Conservation (phyloP, 306 rosid genomes). For the Arachis hypogaea region DNA sequence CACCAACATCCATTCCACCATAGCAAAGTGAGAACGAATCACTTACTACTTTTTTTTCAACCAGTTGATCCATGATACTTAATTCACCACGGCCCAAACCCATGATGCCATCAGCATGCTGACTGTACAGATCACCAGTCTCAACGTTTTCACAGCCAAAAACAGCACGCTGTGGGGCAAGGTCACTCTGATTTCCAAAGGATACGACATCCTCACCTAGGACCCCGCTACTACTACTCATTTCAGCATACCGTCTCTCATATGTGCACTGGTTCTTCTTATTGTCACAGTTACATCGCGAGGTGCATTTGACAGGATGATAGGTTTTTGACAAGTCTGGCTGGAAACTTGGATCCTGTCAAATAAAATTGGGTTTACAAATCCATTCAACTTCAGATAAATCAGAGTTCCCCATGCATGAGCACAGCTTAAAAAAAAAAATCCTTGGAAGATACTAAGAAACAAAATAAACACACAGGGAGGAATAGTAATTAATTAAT, state of each 20-base stretch:
- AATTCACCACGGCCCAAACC: conserved; percentile 92
- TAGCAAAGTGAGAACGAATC: conserved; percentile 95
- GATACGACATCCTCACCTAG: conserved; percentile 85
- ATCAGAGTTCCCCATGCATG: conserved; percentile 17
- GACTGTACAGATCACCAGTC: conserved; percentile 88
- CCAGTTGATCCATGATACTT: conserved; percentile 90
- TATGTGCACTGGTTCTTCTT: conserved; percentile 68
- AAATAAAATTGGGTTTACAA: conserved; percentile 31
- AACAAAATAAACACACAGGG: conserved; percentile 7
- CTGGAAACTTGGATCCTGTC: conserved; percentile 82
- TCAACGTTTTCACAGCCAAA: conserved; percentile 93
- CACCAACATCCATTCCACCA: conserved; percentile 98
- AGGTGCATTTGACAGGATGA: conserved; percentile 74
- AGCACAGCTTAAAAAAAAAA: conserved; percentile 4
- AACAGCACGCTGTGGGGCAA: conserved; percentile 75
- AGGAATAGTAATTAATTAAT: background rate
- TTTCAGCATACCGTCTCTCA: conserved; percentile 93
- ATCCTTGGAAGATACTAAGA: background rate
- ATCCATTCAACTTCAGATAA: conserved; percentile 35
- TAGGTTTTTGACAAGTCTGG: conserved; percentile 80
- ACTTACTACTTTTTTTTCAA: conserved; percentile 70
- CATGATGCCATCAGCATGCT: conserved; percentile 97
- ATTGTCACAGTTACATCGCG: conserved; percentile 71
- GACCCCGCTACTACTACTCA: conserved; percentile 90
- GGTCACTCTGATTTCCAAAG: conserved; percentile 78